Evolutionary conservation across 2,329 filamentous ascomycete genomes (phyloP).

Genomic region (Onygena corvina): DNA sequence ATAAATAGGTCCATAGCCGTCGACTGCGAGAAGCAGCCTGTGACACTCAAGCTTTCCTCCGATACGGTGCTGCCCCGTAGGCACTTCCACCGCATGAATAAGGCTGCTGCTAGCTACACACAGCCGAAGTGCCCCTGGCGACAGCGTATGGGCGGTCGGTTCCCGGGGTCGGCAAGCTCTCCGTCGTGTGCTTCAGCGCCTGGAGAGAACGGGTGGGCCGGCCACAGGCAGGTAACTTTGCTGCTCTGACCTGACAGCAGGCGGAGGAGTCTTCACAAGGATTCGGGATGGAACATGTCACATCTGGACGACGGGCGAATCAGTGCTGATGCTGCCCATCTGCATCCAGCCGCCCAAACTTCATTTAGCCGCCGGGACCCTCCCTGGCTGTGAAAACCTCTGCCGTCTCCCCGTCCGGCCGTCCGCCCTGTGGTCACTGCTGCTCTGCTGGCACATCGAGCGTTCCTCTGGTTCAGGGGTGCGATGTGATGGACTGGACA

Average conservation of each 20-base stretch:
- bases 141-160: background rate
- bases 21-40: background rate
- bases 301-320: background rate
- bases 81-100: conserved; percentile 3
- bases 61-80: background rate
- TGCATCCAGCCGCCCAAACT: background rate
- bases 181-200: background rate
- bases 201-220: background rate
- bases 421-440: background rate
- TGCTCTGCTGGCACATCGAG: background rate
- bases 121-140: background rate
- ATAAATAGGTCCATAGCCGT: background rate
- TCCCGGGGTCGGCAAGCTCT: background rate
- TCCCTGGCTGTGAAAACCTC: no score
- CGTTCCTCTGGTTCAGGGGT: background rate
- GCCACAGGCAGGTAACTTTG: background rate
- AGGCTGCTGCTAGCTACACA: background rate
- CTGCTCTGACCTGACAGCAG: background rate
- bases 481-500: background rate
- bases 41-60: conserved; percentile 3
- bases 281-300: background rate
- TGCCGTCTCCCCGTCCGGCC: background rate
- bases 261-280: background rate
- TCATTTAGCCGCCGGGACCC: conserved; percentile 1
- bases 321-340: background rate